A percentile compares a stretch with the other conserved stretches of the same genome.
Evolutionary conservation across 495 filamentous ascomycete genomes (phyloP).

Genomic region (Neurospora sp.): DNA sequence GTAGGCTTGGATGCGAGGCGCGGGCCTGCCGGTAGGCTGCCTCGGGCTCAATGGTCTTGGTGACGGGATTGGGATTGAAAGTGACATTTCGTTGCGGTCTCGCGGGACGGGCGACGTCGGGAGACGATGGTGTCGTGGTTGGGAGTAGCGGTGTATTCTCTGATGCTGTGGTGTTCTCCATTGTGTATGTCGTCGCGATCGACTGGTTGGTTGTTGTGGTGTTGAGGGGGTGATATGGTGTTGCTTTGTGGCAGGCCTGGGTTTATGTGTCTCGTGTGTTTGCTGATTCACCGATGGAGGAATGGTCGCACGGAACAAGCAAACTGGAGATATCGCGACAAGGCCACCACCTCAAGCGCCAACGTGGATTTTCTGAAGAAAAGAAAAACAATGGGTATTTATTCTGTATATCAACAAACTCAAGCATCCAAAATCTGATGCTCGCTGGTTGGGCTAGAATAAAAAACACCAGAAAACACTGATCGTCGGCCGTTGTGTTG

Average conservation of each 20-base stretch:
- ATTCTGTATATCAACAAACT: background rate
- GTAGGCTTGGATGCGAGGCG: conserved; percentile 2
- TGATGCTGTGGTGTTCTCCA: conserved; percentile 9
- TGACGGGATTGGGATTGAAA: conserved; percentile 40
- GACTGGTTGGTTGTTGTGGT: background rate
- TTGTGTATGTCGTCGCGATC: conserved; percentile 1
- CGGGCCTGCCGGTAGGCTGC: conserved; percentile 10
- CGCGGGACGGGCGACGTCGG: conserved; percentile 25
- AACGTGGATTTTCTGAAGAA: background rate
- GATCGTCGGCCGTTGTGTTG: background rate
- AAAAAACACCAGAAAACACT: background rate
- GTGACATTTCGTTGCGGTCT: conserved; percentile 35
- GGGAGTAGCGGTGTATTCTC: conserved; percentile 30
- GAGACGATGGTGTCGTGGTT: conserved; percentile 12
- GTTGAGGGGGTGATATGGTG: background rate
- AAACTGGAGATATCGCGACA: background rate
- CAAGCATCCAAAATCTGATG: background rate
- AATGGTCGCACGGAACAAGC: background rate
- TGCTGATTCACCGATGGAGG: background rate
- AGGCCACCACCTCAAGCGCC: background rate
- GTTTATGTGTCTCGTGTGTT: background rate
- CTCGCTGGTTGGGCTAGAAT: background rate
- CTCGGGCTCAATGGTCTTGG: conserved; percentile 40
- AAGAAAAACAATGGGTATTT: background rate
- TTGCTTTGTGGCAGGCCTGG: background rate